Base-by-base conservation (phyloP, 495 filamentous ascomycete genomes). In the Aspergillus mulundensis region DNA sequence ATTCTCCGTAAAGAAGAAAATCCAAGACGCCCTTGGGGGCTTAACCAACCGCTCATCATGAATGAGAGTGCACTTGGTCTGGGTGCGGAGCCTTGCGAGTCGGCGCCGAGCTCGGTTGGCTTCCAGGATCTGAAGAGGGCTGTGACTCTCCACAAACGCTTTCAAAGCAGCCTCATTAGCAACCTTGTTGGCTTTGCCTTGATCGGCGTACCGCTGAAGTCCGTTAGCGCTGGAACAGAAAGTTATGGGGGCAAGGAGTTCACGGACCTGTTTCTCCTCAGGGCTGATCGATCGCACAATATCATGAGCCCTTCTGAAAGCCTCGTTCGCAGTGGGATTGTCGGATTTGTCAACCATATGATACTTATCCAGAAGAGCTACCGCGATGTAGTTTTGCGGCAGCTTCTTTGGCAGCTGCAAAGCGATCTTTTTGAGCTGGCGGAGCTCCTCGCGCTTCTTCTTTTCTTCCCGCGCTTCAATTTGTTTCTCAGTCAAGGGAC, bases 41-140 rank as follows among this genome's bases (percentile, higher is more conserved):
- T 83, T 86, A 45, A 85, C 83, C 21, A 70, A 57, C 14, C 89
- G 81, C 10, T 83, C 76, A 63, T 92, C 89, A 0, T 65, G 57
- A 56, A 90, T 59, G 3, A 19, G 41, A 2, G 1, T 5, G 61
- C 41, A 51, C 15, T 50, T 36, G 32, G 5, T 53, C 11, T 60
- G 67, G 8, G 49, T 53, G 7, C 18, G 47, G 5, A 70, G 47
- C 24, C 66, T 67, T 2, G 64, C 68, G 11, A 92, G 76, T 2
- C 16, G 14, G 0, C 16, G 50, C 39, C 90, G 86, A 18, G 89
- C 89, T 0, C 5, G 44, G 67, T 90, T 92, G 53, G 89, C 88
- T 2, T 71, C 58, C 38, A 70, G 60, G 50, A 91, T 88, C 57
- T 84, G 66, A 5, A 70, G 57, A 2, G 80, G 77, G 6, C 84